Evolutionary conservation across 2,329 filamentous ascomycete species (phyloP), one percentile per base, ranked within the genome.

Genomic region (Fusarium neocosmosporiellum): DNA sequence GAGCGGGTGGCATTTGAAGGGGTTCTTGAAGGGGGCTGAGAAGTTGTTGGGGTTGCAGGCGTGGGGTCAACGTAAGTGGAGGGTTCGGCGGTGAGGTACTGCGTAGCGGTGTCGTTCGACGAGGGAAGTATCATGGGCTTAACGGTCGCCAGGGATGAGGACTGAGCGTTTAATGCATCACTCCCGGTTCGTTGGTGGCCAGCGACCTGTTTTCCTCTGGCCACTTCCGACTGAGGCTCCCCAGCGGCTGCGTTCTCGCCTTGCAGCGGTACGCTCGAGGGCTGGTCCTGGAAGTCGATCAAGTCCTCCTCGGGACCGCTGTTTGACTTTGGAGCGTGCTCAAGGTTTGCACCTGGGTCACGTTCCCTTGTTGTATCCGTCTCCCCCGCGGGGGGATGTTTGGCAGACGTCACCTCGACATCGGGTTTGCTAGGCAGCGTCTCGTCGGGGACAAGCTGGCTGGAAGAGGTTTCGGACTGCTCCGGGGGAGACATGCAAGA

Each of bases 1-100:
- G 88, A 77, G 82, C 89, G 75, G 78, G 87, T 78, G 79, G 90
- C 80, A 81, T 87, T 78, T 78, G 90, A 85, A 78, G 89, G 84
- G 77, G 88, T 86, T 83, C 92, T 84, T 18, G 92, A 91, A 2
- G 88, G 85, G 4, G 88, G 87, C 64, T 87, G 86, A 4, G 88
- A 90, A 39, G 83, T 83, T 59, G 83, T 82, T 14, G 89, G 89
- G 1, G 89, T 90, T 4, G 87, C 84, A 29, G 88, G 88, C 8
- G 89, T 89, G 24, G 89, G 88, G 74, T 91, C 89, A 71, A 90
- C 80, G 72, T 90, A 90, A 55, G 76, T 80, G 36, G 79, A 77
- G 13, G 86, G 81, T 68, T 87, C 85, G 66, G 87, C 85, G 27
- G 84, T 84, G 61, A 88, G 83, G 70, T 84, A 85, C 67, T 86